These are phyloP conservation scores for Odontarrhena argentea DNA, from an alignment of 345 rosid species.

Conservation along the genomic window DNA sequence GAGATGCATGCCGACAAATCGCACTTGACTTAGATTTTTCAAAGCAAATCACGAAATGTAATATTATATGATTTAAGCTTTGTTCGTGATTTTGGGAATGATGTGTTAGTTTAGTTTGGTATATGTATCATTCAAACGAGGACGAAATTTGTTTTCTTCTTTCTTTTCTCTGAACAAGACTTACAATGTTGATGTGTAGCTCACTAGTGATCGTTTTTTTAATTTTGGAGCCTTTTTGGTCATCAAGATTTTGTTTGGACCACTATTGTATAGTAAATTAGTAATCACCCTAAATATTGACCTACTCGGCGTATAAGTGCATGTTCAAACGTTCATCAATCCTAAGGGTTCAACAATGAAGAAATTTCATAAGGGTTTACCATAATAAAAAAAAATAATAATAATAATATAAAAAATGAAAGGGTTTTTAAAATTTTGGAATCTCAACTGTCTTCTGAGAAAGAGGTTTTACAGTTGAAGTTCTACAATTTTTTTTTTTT, in stretches of 20 bases:
- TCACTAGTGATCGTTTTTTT: constrained; percentile 2
- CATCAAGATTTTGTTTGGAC: constrained; percentile 5
- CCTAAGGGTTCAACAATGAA: too few species aligned
- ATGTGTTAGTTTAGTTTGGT: constrained; percentile 11
- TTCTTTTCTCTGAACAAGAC: neutral
- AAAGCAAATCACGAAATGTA: neutral
- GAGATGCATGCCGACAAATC: constrained; percentile 25
- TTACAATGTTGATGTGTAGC: neutral
- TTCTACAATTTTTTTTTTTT: too few species aligned
- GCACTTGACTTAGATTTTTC: constrained; percentile 3
- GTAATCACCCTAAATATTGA: too few species aligned
- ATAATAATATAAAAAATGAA: too few species aligned
- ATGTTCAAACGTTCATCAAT: too few species aligned
- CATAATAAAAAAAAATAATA: too few species aligned
- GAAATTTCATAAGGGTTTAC: too few species aligned
- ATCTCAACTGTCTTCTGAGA: too few species aligned
- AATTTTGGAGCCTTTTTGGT: neutral
- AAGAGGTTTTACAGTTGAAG: too few species aligned
- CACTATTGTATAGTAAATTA: too few species aligned
- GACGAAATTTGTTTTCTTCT: neutral
- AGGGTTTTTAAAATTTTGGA: too few species aligned
- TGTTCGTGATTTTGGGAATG: constrained; percentile 22
- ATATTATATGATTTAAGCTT: constrained; percentile 1
- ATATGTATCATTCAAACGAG: constrained; percentile 9
- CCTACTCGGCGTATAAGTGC: too few species aligned